Evolutionary conservation across 1,284 basidiomycete species (phyloP).

Genomic region (Anthracocystis panici-leucophaei): DNA sequence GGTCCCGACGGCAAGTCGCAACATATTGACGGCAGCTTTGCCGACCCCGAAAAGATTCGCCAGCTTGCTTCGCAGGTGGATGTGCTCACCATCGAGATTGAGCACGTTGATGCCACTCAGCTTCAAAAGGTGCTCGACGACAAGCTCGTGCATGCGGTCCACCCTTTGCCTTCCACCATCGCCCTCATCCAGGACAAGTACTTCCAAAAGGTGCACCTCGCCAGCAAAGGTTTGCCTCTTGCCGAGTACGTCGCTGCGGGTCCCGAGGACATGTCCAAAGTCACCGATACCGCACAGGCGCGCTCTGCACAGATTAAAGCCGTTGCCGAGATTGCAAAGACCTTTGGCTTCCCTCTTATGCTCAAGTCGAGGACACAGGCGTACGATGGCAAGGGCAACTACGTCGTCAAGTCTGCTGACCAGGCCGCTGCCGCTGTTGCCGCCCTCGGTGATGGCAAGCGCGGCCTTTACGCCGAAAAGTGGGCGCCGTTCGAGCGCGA

Average conservation of each 20-base stretch:
- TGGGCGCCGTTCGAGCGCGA: conserved; percentile 92
- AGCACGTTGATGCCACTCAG: conserved; percentile 89
- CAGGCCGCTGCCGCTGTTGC: conserved; percentile 77
- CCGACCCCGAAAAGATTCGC: conserved; percentile 82
- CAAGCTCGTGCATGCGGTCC: conserved; percentile 73
- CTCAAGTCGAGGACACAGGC: conserved; percentile 93
- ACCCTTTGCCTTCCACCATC: conserved; percentile 87
- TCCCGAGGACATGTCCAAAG: conserved; percentile 71
- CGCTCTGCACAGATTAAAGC: conserved; percentile 70
- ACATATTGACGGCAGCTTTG: conserved; percentile 91
- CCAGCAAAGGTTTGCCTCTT: conserved; percentile 74
- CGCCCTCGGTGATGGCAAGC: conserved; percentile 67
- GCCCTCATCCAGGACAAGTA: conserved; percentile 95
- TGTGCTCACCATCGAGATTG: conserved; percentile 94
- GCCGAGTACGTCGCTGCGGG: conserved; percentile 76
- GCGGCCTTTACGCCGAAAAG: conserved; percentile 86
- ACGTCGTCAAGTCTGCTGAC: conserved; percentile 76
- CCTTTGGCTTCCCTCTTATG: conserved; percentile 90
- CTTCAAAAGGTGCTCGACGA: conserved; percentile 72
- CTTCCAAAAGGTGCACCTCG: conserved; percentile 81
- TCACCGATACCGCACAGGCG: conserved; percentile 72
- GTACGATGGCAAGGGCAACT: conserved; percentile 97
- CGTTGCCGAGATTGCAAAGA: conserved; percentile 50
- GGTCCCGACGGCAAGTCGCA: conserved; percentile 60
- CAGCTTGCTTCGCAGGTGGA: conserved; percentile 85